These are phyloP conservation scores for Phaeolepiota aurea DNA, from an alignment of 768 basidiomycete genomes.

Conservation along the genomic window DNA sequence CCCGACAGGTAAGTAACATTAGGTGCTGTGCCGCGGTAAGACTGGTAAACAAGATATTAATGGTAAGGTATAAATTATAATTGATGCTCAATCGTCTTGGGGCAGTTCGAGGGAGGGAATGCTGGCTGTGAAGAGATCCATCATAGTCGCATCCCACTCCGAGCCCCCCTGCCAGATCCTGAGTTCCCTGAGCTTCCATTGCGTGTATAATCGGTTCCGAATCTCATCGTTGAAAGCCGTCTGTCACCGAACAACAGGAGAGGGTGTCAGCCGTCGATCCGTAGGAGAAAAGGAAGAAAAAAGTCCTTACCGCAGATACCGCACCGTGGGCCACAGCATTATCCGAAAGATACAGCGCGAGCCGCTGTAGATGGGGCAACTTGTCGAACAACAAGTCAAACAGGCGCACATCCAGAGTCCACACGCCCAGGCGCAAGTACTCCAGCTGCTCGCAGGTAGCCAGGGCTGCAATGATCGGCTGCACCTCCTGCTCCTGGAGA, in stretches of 20 bases:
- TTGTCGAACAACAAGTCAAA: constrained; percentile 23
- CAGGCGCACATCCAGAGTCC: constrained; percentile 19
- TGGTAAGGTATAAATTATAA: no score
- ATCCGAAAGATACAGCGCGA: constrained; percentile 23
- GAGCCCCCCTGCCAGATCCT: constrained; percentile 26
- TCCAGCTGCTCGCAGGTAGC: constrained; percentile 15
- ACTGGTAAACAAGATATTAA: no score
- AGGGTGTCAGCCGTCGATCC: no score
- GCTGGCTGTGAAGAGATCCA: constrained; percentile 18
- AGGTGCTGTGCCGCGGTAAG: no score
- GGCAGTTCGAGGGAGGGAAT: constrained; percentile 26
- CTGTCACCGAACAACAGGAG: constrained; percentile 9
- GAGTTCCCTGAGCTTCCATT: constrained; percentile 28
- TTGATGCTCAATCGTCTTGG: no score
- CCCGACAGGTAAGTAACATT: no score
- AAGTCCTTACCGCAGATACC: constrained; percentile 3
- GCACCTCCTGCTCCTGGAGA: constrained; percentile 22
- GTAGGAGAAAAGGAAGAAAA: constrained; percentile 1
- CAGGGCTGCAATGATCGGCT: constrained; percentile 15
- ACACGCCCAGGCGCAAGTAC: constrained; percentile 24
- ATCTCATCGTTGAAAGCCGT: constrained; percentile 17
- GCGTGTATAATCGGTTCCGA: constrained; percentile 15
- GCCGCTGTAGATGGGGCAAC: constrained; percentile 20
- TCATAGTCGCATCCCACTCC: constrained; percentile 19
- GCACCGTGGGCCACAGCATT: constrained; percentile 6